Conservation (phyloP, 352 stramenopile genomes). For the Globisporangium irregulare region DNA sequence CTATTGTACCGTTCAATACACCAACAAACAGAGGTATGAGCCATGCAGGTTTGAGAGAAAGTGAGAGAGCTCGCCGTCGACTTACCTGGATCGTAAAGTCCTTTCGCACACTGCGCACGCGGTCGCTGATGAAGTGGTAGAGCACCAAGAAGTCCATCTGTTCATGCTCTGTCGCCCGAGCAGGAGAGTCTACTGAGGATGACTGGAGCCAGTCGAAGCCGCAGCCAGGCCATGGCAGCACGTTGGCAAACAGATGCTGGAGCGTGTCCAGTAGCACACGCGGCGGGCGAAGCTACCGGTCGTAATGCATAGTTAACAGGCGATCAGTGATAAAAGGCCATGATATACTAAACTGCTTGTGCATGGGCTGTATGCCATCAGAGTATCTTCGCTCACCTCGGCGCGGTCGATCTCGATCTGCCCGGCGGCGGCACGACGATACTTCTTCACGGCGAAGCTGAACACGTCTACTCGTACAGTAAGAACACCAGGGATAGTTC, state of each 20-base stretch:
- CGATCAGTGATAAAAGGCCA: not conserved
- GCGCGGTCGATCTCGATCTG: slow-evolving; percentile 21
- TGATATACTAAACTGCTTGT: not conserved
- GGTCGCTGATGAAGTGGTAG: slow-evolving; percentile 73
- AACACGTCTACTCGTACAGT: slow-evolving; percentile 12
- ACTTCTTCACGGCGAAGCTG: slow-evolving; percentile 41
- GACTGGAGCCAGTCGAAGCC: slow-evolving; percentile 27
- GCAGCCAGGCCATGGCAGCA: slow-evolving; percentile 31
- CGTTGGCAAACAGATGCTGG: slow-evolving; percentile 37
- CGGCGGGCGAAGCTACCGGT: slow-evolving; percentile 30
- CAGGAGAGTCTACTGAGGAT: too few species aligned
- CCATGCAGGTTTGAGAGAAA: not conserved
- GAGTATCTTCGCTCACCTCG: slow-evolving; percentile 1
- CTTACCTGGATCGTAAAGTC: slow-evolving; percentile 69
- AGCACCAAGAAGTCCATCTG: slow-evolving; percentile 41
- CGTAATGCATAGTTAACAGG: not conserved
- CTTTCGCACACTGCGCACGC: slow-evolving; percentile 66
- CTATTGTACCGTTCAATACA: slow-evolving; percentile 15
- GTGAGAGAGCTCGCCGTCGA: not conserved
- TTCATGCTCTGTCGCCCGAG: slow-evolving; percentile 2
- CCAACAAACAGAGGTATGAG: not conserved
- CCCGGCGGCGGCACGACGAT: slow-evolving; percentile 47
- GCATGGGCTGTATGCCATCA: too few species aligned
- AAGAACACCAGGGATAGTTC: not conserved
- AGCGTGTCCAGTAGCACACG: slow-evolving; percentile 39